A percentile compares a stretch with the other conserved stretches of the same genome.
These are phyloP conservation scores for Thelonectria discophora DNA, from an alignment of 2,329 filamentous ascomycete genomes.

Conservation along the genomic window DNA sequence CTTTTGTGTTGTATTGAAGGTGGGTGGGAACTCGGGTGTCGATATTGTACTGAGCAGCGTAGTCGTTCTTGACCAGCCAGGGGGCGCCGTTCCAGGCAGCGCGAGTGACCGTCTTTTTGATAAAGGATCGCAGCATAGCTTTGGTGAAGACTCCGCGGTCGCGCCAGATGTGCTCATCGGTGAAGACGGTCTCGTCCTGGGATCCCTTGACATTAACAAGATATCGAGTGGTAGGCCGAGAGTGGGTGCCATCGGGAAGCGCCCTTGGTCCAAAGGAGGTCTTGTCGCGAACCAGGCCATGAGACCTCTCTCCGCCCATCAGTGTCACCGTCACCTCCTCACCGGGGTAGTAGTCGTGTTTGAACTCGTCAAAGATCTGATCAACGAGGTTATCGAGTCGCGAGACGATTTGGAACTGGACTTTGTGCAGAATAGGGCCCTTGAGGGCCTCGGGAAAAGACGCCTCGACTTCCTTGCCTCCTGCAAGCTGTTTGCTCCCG, in stretches of 20 bases:
- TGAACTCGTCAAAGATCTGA: conserved; percentile 79
- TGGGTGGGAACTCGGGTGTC: conserved; percentile 86
- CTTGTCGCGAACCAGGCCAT: conserved; percentile 85
- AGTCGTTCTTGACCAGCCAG: conserved; percentile 90
- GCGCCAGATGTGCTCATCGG: conserved; percentile 82
- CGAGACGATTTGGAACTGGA: conserved; percentile 89
- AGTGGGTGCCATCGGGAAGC: conserved; percentile 73
- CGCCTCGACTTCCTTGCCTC: conserved; percentile 88
- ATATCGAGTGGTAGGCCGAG: conserved; percentile 79
- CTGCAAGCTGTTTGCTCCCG: conserved; percentile 65
- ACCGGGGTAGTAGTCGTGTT: conserved; percentile 88
- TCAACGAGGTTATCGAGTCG: conserved; percentile 85
- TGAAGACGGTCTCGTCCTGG: conserved; percentile 78
- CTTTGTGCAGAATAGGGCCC: conserved; percentile 86
- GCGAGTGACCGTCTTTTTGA: conserved; percentile 91
- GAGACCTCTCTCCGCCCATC: conserved; percentile 72
- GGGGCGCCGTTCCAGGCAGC: conserved; percentile 97
- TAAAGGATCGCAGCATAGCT: conserved; percentile 89
- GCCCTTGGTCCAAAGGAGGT: conserved; percentile 72
- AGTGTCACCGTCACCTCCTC: conserved; percentile 81
- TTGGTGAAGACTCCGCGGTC: conserved; percentile 96
- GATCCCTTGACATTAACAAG: conserved; percentile 78
- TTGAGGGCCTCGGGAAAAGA: conserved; percentile 92
- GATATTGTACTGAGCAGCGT: conserved; percentile 86
- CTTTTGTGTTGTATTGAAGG: conserved; percentile 81